Evolutionary conservation across 1,139 yeast species (phyloP), one percentile per base, ranked within the genome.

Genomic region (Taphrina populina): DNA sequence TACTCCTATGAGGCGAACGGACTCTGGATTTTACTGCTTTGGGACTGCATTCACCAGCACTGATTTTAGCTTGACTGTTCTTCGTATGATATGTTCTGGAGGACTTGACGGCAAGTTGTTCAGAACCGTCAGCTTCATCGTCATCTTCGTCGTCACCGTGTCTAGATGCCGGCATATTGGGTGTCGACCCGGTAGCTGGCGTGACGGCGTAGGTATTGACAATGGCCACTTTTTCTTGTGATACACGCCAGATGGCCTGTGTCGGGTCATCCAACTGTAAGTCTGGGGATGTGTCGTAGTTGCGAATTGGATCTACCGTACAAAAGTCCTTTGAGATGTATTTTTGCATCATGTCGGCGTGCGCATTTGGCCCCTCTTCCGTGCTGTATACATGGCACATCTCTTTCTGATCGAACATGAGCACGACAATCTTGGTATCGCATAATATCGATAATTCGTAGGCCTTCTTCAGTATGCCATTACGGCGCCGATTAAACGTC

Each of bases 391-490:
- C 58, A 36, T 59, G 61, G 27, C 61, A 59, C 43, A 51, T 53
- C 13, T 59, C 39, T 36, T 59, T 59, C 33, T 41, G 35, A 24
- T 59, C 61, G 30, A 53, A 58, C 46, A 59, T 55, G 40, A 59
- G 47, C n/a, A 59, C 40, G 20, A 46, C 57, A 26, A 59, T 46
- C 17, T 51, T 46, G 13, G 60, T 44, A 21, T 52, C 61, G 46
- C 61, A 59, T 19, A 59, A 30, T 11, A 59, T 52, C 19, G 62
- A 60, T 27, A 59, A 41, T 32, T 59, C 61, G 26, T 59, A 37
- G 10, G 61, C 61, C 29, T 59, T 59, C 30, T 58, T 58, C 40
- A 59, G 47, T n/a, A 59, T 24, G 1, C 61, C 61, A 35, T 53
- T 53, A 17, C 61, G 45, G 1, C 61, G 59, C 8, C 61, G 41